Evolutionary conservation across 2,329 filamentous ascomycete genomes (phyloP), one percentile per base, ranked within the genome.

Genomic region (Aspergillus brasiliensis): DNA sequence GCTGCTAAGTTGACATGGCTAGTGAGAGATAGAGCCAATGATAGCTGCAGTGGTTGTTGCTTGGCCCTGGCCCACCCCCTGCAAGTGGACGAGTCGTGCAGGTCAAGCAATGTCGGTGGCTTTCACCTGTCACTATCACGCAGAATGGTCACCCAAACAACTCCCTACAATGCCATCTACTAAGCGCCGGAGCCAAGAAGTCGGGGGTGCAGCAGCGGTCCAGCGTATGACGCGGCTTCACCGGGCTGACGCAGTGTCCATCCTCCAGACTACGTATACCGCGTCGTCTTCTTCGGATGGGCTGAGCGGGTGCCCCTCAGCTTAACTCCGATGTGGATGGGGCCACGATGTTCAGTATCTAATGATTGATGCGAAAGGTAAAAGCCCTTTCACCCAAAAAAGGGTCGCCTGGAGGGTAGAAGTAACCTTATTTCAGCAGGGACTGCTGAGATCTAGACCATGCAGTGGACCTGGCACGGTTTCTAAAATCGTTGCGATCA

Each of bases 391-490:
- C 4, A 34, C 31, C 28, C 28, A 34, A 34, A 48, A 23, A 28
- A 48, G 46, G 46, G 46, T 28, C 23, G 44, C 4, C 44, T 42
- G 38, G 10, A 17, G 44, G 40, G 27, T 28, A 19, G 8, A 49
- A 13, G 46, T 49, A 49, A 49, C 46, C 46, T 49, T 31, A 49
- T 49, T 17, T 8, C 25, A 49, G 46, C 25, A n/a, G 25, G 46
- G 25, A 31, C 15, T 28, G 13, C n/a, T 49, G 3, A 27, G 15
- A 28, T 49, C 46, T 49, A 49, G 46, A 49, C 46, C 46, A 31
- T 3, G n/a, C 5, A 40, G 60, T 57, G 58, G 58, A 53, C 13
- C 56, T 10, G 59, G 61, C 48, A 62, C 60, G 34, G 42, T 58
- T 27, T 17, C 46, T 49, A 27, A 31, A 49, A 11, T 31, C 7